phyloP scores from a whole-genome alignment of 352 stramenopile species.

The Phytophthora idaei region DNA sequence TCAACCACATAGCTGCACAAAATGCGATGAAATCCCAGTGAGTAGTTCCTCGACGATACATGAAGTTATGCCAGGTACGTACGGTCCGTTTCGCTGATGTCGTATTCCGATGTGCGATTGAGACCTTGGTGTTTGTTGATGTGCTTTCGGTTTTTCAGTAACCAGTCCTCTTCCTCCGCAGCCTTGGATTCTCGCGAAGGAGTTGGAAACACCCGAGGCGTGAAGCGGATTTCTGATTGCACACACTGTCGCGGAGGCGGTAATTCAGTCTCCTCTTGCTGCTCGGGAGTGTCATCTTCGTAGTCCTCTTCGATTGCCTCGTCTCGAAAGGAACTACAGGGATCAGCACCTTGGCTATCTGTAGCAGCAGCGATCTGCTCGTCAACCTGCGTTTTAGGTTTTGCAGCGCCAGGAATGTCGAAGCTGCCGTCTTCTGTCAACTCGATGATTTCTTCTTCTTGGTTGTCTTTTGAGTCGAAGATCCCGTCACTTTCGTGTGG shows the following conservation, averaged over 20 bases:
- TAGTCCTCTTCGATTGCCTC: conserved; percentile 21
- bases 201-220: conserved; percentile 76
- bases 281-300: not conserved
- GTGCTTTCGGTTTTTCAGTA: conserved; percentile 85
- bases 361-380: not conserved
- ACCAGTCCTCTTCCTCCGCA: conserved; percentile 82
- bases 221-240: conserved; percentile 75
- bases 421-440: conserved; percentile 59
- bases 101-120: conserved; percentile 51
- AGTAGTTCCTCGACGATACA: not conserved
- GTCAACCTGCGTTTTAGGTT: not conserved
- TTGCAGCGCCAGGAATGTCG: conserved; percentile 37
- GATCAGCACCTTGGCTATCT: not conserved
- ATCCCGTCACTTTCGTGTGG: not conserved
- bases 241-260: conserved; percentile 50
- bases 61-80: conserved; percentile 17
- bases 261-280: conserved; percentile 26
- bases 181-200: conserved; percentile 82
- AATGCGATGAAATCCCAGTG: not conserved
- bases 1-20: conserved; percentile 77
- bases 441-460: conserved; percentile 48
- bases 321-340: conserved; percentile 1
- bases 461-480: conserved; percentile 6
- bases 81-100: conserved; percentile 89
- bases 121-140: conserved; percentile 76